These are phyloP conservation scores for Lasiosphaeria miniovina DNA, from an alignment of 495 filamentous ascomycete species.

Conservation along the genomic window DNA sequence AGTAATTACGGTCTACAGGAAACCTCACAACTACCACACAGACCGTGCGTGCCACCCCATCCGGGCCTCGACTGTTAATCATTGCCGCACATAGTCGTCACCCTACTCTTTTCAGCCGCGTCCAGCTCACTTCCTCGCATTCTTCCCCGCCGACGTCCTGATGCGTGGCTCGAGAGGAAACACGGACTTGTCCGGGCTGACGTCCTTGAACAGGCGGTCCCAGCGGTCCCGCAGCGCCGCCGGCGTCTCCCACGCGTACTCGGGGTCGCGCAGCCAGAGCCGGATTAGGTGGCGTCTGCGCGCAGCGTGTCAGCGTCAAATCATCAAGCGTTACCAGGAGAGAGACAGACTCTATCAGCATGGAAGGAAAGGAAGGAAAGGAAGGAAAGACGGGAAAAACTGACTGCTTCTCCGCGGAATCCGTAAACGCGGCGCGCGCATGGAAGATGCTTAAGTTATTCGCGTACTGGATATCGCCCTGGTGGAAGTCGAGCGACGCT, in stretches of 20 bases:
- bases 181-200: conserved; percentile 47
- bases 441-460: conserved; percentile 56
- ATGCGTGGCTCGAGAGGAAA: conserved; percentile 55
- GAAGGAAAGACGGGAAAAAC: conserved; percentile 14
- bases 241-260: conserved; percentile 55
- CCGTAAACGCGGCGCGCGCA: conserved; percentile 45
- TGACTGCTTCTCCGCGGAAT: conserved; percentile 46
- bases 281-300: conserved; percentile 55
- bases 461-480: conserved; percentile 52
- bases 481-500: conserved; percentile 51
- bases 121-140: conserved; percentile 1
- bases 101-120: background rate
- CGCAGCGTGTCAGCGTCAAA: too few relatives aligned
- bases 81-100: background rate
- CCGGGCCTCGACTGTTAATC: background rate
- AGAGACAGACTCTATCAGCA: too few relatives aligned
- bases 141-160: conserved; percentile 33
- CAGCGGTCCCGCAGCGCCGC: conserved; percentile 45
- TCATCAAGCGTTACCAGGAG: too few relatives aligned
- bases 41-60: too few relatives aligned
- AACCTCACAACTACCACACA: too few relatives aligned
- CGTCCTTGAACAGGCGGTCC: conserved; percentile 51
- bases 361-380: background rate
- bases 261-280: conserved; percentile 57
- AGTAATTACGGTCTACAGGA: too few relatives aligned